Evolutionary conservation across 2,329 filamentous ascomycete genomes (phyloP).

Genomic region (Cercospora sp.): DNA sequence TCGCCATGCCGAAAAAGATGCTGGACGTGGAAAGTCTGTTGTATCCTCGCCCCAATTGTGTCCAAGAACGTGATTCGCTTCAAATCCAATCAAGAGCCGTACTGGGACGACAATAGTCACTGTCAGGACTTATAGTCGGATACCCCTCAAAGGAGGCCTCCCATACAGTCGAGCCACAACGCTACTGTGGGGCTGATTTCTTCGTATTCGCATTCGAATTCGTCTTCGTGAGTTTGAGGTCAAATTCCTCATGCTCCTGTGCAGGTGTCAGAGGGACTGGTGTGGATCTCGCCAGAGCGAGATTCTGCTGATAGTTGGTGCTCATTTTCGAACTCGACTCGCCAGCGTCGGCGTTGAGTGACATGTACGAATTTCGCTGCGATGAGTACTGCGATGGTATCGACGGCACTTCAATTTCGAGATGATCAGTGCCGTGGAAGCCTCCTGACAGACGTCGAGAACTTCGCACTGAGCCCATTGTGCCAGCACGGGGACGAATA

Average conservation of each 20-base stretch:
- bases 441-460: constrained; percentile 20
- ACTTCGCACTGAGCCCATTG: constrained; percentile 29
- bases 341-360: constrained; percentile 10
- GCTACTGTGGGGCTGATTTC: constrained; percentile 20
- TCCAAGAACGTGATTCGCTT: not conserved
- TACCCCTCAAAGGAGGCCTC: constrained; percentile 4
- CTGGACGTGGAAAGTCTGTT: not conserved
- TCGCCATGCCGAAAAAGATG: not conserved
- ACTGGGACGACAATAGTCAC: not conserved
- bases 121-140: not conserved
- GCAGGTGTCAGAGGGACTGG: constrained; percentile 27
- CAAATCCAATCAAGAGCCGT: constrained; percentile 10
- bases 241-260: constrained; percentile 30
- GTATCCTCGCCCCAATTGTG: not conserved
- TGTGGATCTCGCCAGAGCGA: constrained; percentile 2
- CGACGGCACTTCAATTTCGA: constrained; percentile 16
- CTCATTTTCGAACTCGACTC: constrained; percentile 1
- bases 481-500: constrained; percentile 39
- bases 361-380: constrained; percentile 21
- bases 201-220: constrained; percentile 20
- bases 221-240: constrained; percentile 20
- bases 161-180: constrained; percentile 12
- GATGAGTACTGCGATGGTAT: constrained; percentile 21
- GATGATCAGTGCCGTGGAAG: constrained; percentile 25
- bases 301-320: constrained; percentile 4